A percentile compares a stretch with the other conserved stretches of the same genome.
Evolutionary conservation across 345 rosid genomes (phyloP).

Genomic region (Citrus sinensis): DVS_A1.0 CM039166.1:3452501-3453000

Average conservation of each 20-base stretch:
- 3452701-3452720: not conserved
- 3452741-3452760: not conserved
- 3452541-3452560: conserved; percentile 4
- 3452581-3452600: not conserved
- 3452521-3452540: conserved; percentile 26
- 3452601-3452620: not conserved
- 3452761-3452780: not conserved
- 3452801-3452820: not conserved
- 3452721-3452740: not conserved
- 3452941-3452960: not conserved
- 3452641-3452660: not conserved
- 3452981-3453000: not conserved
- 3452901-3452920: not conserved
- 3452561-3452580: conserved; percentile 2
- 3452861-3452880: not conserved
- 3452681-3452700: not conserved
- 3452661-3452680: not conserved
- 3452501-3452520: conserved; percentile 52
- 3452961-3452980: not conserved
- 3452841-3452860: not conserved
- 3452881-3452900: not conserved
- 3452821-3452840: not conserved
- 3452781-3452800: not conserved
- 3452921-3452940: not conserved
- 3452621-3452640: not conserved